Evolutionary conservation across 192 early-diverging fungal species (phyloP).

Genomic region (Entophlyctis helioformis): DNA sequence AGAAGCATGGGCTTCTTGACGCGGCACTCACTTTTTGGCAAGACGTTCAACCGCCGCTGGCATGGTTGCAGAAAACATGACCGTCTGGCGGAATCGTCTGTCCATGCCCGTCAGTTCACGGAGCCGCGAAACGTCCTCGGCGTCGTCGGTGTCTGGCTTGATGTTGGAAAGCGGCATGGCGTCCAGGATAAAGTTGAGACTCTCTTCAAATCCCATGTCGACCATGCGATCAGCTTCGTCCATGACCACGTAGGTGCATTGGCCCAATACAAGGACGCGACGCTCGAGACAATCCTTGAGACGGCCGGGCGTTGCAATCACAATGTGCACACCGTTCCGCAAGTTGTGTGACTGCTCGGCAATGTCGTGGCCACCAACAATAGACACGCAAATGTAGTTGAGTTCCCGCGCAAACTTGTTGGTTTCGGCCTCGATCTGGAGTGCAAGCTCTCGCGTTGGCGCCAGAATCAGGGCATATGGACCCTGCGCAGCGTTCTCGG

Average conservation of each 20-base stretch:
- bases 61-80: conserved; percentile 99
- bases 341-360: conserved; percentile 83
- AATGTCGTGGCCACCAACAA: conserved; percentile 61
- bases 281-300: conserved; percentile 84
- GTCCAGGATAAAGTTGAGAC: conserved; percentile 93
- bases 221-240: conserved; percentile 92
- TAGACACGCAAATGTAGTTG: conserved; percentile 64
- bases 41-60: conserved; percentile 87
- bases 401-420: conserved; percentile 80
- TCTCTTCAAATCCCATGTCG: conserved; percentile 72
- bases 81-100: conserved; percentile 74
- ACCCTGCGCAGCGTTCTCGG: conserved; percentile 69
- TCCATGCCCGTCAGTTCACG: background rate
- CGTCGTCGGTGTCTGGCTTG: conserved; percentile 71
- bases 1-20: too few relatives aligned
- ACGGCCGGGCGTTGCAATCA: conserved; percentile 97
- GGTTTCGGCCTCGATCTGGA: conserved; percentile 91
- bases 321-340: conserved; percentile 84
- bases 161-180: conserved; percentile 82
- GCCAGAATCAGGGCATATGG: conserved; percentile 93
- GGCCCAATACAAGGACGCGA: conserved; percentile 78
- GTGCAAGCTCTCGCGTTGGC: conserved; percentile 93
- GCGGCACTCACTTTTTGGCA: conserved; percentile 59
- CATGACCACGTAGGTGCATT: conserved; percentile 97
- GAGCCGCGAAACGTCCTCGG: conserved; percentile 37